These are phyloP conservation scores for Cyclaneusma minus DNA, from an alignment of 2,329 filamentous ascomycete species.

Conservation along the genomic window DNA sequence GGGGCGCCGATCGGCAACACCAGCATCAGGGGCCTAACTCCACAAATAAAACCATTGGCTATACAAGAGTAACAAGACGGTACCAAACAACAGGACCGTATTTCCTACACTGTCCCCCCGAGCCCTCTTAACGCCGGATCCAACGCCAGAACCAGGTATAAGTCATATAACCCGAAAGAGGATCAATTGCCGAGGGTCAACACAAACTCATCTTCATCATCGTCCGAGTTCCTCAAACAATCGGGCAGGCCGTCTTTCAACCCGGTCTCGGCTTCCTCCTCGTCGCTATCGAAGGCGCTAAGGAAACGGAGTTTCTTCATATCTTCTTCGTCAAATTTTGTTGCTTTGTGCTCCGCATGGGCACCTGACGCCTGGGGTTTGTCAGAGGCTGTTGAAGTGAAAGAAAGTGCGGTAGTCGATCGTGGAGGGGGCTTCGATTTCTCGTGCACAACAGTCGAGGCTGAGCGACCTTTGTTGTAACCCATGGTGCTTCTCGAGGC, in stretches of 20 bases:
- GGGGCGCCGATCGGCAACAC: too few species aligned
- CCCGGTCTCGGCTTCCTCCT: slow-evolving; percentile 25
- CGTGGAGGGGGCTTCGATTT: slow-evolving; percentile 1
- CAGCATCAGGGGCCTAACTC: too few species aligned
- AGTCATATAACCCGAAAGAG: too few species aligned
- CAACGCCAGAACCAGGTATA: too few species aligned
- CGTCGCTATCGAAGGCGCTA: slow-evolving; percentile 37
- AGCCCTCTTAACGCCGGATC: too few species aligned
- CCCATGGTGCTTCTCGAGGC: slow-evolving; percentile 72
- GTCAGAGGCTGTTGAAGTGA: slow-evolving; percentile 12
- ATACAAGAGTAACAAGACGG: too few species aligned
- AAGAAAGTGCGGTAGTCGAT: slow-evolving; percentile 1
- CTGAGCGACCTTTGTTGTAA: slow-evolving; percentile 60
- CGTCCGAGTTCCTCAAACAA: slow-evolving; percentile 20
- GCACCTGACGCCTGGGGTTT: slow-evolving; percentile 23
- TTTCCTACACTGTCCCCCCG: too few species aligned
- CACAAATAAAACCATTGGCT: too few species aligned
- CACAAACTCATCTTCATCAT: slow-evolving; percentile 38
- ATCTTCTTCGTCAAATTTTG: slow-evolving; percentile 16
- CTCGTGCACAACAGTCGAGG: slow-evolving; percentile 23
- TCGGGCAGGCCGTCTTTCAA: slow-evolving; percentile 14
- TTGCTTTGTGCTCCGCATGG: slow-evolving; percentile 20
- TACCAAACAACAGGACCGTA: too few species aligned
- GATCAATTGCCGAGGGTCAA: slow-evolving; percentile 25
- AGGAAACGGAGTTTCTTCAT: slow-evolving; percentile 34